A percentile compares a stretch with the other conserved stretches of the same genome.
Conservation (phyloP, 306 rosid genomes). For the Boehmeria nivea region DNA sequence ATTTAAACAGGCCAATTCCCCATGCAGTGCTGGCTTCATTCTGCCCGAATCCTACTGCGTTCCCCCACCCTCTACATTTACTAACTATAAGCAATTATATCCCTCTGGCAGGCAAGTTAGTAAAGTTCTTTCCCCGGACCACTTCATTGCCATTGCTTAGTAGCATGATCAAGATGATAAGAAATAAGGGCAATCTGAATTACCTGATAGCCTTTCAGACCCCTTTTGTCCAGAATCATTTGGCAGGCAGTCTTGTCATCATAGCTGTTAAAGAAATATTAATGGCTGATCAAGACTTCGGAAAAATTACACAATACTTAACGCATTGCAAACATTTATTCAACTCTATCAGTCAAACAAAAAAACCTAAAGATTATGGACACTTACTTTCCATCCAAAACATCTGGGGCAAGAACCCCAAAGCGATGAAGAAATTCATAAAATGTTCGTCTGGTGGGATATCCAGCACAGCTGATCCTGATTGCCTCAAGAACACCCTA, state of each 20-base stretch:
- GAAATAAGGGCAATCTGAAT: constrained; percentile 30
- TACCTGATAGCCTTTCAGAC: constrained; percentile 97
- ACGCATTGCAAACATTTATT: constrained; percentile 2
- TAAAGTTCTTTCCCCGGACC: neutral
- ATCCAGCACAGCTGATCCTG: constrained; percentile 99
- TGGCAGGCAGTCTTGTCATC: constrained; percentile 92
- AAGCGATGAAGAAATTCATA: constrained; percentile 94
- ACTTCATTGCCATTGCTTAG: too few relatives aligned
- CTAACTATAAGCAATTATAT: too few relatives aligned
- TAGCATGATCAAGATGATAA: constrained; percentile 18
- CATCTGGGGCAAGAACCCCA: constrained; percentile 98
- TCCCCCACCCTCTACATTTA: too few relatives aligned
- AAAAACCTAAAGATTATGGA: constrained; percentile 18
- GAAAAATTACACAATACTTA: constrained; percentile 1
- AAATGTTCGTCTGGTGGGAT: constrained; percentile 94
- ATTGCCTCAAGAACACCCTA: constrained; percentile 99
- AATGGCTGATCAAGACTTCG: constrained; percentile 14
- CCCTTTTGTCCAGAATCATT: constrained; percentile 85
- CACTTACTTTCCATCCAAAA: constrained; percentile 89
- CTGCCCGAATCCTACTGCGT: too few relatives aligned
- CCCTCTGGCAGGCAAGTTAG: too few relatives aligned
- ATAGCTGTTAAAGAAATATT: constrained; percentile 48
- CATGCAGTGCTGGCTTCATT: too few relatives aligned
- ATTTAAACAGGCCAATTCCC: too few relatives aligned
- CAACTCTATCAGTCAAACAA: neutral